Conservation (phyloP, 768 basidiomycete genomes). For the Collybiopsis confluens region DNA sequence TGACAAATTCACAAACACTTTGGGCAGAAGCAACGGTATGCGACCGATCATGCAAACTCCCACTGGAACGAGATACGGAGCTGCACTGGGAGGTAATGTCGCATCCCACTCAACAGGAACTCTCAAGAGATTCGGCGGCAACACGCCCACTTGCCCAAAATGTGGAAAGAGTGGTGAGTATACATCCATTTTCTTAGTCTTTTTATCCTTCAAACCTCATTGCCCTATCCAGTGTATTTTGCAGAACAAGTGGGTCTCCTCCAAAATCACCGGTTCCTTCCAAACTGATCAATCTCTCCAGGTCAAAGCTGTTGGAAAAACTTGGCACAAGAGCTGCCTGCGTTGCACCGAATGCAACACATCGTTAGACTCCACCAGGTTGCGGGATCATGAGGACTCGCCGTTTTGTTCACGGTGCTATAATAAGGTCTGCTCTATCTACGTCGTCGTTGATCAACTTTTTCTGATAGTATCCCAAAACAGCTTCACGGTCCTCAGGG, state of each 20-base stretch:
- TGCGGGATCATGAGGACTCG: constrained; percentile 73
- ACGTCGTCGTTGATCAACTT: not conserved
- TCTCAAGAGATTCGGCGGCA: constrained; percentile 61
- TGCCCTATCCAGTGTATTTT: constrained; percentile 55
- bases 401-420: constrained; percentile 74
- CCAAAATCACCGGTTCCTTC: constrained; percentile 2
- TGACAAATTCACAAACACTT: constrained; percentile 5
- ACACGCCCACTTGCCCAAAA: constrained; percentile 60
- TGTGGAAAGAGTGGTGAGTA: constrained; percentile 50
- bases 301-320: constrained; percentile 80
- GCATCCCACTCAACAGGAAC: constrained; percentile 9
- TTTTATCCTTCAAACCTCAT: too few species aligned
- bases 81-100: constrained; percentile 36
- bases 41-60: constrained; percentile 34
- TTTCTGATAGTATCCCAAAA: not conserved
- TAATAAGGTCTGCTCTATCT: constrained; percentile 44
- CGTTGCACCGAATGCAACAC: constrained; percentile 73
- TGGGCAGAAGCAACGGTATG: constrained; percentile 7
- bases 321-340: constrained; percentile 73
- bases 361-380: constrained; percentile 61
- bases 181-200: too few species aligned
- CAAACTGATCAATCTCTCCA: constrained; percentile 20
- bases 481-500: constrained; percentile 75
- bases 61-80: constrained; percentile 69
- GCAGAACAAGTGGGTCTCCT: constrained; percentile 62